Conservation (phyloP, 352 stramenopile genomes). For the Phytopythium ostracodes region DNA sequence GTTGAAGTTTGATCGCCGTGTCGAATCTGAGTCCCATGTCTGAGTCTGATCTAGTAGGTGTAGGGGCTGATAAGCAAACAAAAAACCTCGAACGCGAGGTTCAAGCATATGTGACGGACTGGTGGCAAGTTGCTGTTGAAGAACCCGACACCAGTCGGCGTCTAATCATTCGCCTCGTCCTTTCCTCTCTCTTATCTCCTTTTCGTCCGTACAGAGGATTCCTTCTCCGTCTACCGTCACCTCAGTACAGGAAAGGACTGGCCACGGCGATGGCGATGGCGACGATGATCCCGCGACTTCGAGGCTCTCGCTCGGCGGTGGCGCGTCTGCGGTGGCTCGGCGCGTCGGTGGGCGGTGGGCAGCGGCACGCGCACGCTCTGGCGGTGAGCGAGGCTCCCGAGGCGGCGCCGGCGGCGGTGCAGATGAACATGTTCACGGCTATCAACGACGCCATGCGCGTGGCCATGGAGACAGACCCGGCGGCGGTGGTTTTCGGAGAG, state of each 20-base stretch:
- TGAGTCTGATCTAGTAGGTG: background rate
- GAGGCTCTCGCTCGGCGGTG: background rate
- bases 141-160: background rate
- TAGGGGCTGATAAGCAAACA: background rate
- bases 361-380: background rate
- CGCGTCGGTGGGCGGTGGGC: background rate
- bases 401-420: conserved; percentile 30
- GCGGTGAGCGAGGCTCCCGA: conserved; percentile 4
- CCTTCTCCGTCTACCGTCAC: background rate
- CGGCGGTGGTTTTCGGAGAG: conserved; percentile 95
- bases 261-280: background rate
- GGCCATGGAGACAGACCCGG: conserved; percentile 87
- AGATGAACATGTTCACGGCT: conserved; percentile 93
- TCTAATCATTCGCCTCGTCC: conserved; percentile 4
- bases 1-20: background rate
- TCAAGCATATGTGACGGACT: background rate
- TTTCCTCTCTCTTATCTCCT: background rate
- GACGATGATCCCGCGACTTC: background rate
- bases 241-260: background rate
- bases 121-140: conserved; percentile 1
- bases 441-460: conserved; percentile 92
- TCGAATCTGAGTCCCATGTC: background rate
- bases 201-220: background rate
- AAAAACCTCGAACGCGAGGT: background rate
- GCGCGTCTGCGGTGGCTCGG: background rate